A percentile compares a stretch with the other conserved stretches of the same genome.
phyloP scores from a whole-genome alignment of 352 stramenopile genomes.

The Phytophthora chlamydospora region DNA sequence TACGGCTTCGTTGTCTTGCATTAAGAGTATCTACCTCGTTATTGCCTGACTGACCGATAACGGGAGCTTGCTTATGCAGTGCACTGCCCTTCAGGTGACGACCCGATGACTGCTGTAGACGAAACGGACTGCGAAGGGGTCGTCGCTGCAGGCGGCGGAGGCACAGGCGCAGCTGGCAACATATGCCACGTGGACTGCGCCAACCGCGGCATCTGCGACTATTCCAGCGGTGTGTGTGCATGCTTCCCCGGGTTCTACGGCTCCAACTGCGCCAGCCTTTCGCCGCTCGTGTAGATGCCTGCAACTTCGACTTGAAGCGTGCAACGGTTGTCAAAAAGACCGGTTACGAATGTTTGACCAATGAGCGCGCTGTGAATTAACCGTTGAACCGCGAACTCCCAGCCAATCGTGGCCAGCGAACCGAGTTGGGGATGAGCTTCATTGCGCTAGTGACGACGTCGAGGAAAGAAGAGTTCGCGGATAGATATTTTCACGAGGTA shows the following conservation, averaged over 20 bases:
- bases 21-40: not conserved
- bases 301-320: slow-evolving; percentile 14
- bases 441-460: slow-evolving; percentile 16
- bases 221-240: slow-evolving; percentile 58
- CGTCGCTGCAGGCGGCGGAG: slow-evolving; percentile 43
- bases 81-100: slow-evolving; percentile 87
- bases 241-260: slow-evolving; percentile 83
- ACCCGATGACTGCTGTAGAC: slow-evolving; percentile 77
- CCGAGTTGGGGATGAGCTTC: not conserved
- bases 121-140: slow-evolving; percentile 88
- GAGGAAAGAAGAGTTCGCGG: not conserved
- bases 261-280: slow-evolving; percentile 79
- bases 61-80: slow-evolving; percentile 35
- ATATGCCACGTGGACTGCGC: slow-evolving; percentile 80
- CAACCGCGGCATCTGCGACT: slow-evolving; percentile 83
- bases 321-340: slow-evolving; percentile 13
- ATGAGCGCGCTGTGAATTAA: slow-evolving; percentile 24
- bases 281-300: slow-evolving; percentile 36
- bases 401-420: slow-evolving; percentile 16
- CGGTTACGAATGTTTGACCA: slow-evolving; percentile 25
- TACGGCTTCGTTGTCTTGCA: slow-evolving; percentile 16
- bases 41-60: not conserved
- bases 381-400: slow-evolving; percentile 27
- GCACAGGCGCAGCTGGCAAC: slow-evolving; percentile 50
- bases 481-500: not conserved